Evolutionary conservation across 495 filamentous ascomycete species (phyloP).

Genomic region (Penicillium bovifimosum): DNA sequence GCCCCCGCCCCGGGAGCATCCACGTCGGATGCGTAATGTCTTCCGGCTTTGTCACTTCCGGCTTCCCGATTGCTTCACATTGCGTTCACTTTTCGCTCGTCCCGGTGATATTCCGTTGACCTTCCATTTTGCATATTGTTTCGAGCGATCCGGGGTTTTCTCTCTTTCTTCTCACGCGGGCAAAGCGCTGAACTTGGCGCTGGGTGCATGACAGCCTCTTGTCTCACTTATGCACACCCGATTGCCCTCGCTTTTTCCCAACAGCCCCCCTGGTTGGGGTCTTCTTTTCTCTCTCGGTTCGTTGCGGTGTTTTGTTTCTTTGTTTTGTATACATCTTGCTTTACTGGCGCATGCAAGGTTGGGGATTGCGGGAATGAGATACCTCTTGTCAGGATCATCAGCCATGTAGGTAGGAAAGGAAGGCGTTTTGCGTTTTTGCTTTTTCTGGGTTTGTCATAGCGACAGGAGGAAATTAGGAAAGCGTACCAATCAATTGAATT

Average conservation of each 20-base stretch:
- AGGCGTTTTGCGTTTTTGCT: conserved; percentile 10
- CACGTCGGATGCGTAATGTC: background rate
- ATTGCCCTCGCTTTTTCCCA: background rate
- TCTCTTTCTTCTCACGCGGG: background rate
- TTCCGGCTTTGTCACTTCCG: background rate
- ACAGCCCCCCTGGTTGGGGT: background rate
- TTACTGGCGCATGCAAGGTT: conserved; percentile 10
- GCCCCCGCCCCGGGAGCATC: background rate
- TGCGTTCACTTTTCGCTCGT: too few species aligned
- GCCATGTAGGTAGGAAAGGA: background rate
- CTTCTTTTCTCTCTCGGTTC: background rate
- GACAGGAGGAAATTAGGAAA: background rate
- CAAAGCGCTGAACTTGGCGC: background rate
- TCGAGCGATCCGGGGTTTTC: background rate
- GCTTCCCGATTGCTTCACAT: too few species aligned
- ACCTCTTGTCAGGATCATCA: conserved; percentile 2
- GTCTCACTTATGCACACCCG: background rate
- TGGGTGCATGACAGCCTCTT: background rate
- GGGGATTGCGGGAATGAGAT: conserved; percentile 9
- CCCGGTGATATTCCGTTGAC: too few species aligned
- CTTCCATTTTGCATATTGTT: background rate
- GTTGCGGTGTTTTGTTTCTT: background rate
- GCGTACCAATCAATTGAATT: background rate
- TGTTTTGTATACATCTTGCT: too few species aligned
- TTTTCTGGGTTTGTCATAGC: background rate